These are phyloP conservation scores for Actinidia chinensis DNA, from an alignment of 179 eudicot species.

Conservation along the genomic window DNA sequence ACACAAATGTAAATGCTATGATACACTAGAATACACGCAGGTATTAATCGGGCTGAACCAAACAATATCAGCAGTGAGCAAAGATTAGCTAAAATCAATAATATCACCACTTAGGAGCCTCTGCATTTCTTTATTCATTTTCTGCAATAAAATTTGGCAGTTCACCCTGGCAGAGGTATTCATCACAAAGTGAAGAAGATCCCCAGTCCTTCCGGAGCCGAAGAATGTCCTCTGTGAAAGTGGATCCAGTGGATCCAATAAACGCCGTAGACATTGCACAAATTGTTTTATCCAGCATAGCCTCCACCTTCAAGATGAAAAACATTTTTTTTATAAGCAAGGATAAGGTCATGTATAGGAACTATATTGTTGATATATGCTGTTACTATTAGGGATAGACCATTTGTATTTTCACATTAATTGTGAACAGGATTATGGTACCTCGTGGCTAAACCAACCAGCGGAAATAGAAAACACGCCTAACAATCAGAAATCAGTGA, in stretches of 20 bases:
- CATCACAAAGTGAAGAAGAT: constrained; percentile 75
- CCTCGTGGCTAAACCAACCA: constrained; percentile 10
- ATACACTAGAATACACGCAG: constrained; percentile 9
- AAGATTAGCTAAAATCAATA: background rate
- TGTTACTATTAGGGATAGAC: background rate
- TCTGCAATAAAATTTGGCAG: constrained; percentile 85
- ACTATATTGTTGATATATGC: background rate
- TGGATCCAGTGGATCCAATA: constrained; percentile 88
- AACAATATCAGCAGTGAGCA: constrained; percentile 1
- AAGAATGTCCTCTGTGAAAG: constrained; percentile 91
- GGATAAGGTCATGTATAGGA: background rate
- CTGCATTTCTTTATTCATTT: constrained; percentile 51
- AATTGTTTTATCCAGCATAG: constrained; percentile 95
- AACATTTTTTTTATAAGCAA: background rate
- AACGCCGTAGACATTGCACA: constrained; percentile 81
- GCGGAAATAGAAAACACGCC: background rate
- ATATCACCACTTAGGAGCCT: background rate
- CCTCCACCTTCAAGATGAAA: constrained; percentile 73
- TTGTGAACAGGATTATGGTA: background rate
- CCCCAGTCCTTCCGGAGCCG: constrained; percentile 93
- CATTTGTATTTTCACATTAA: background rate
- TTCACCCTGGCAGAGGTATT: constrained; percentile 84
- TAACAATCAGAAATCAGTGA: background rate
- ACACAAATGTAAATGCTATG: background rate
- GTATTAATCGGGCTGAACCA: constrained; percentile 3